Evolutionary conservation across 345 rosid genomes (phyloP).

Genomic region (Mercurialis annua): DNA sequence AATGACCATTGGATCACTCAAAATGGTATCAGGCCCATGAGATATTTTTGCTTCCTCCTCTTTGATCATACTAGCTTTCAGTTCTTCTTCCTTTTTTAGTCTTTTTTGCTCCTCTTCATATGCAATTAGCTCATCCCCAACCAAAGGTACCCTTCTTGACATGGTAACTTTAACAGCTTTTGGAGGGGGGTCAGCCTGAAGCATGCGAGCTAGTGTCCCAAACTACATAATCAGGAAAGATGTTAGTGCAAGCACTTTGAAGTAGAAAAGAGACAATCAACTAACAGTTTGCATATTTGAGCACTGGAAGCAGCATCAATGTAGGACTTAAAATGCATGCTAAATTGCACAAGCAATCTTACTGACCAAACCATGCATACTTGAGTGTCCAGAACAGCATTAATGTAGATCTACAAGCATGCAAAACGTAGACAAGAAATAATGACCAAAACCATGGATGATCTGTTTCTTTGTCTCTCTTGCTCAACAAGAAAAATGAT

Average conservation of each 20-base stretch:
- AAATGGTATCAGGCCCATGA: slow-evolving; percentile 49
- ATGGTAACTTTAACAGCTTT: slow-evolving; percentile 91
- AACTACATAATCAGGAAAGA: slow-evolving; percentile 47
- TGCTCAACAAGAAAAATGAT: not conserved
- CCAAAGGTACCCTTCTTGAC: slow-evolving; percentile 95
- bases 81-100: slow-evolving; percentile 80
- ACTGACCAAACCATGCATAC: not conserved
- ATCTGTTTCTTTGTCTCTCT: not conserved
- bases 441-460: too few relatives aligned
- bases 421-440: too few relatives aligned
- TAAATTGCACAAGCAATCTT: not conserved
- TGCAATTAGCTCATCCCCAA: slow-evolving; percentile 93
- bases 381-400: too few relatives aligned
- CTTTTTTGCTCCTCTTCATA: slow-evolving; percentile 96
- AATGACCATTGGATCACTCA: slow-evolving; percentile 77
- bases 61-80: slow-evolving; percentile 75
- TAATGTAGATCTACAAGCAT: too few relatives aligned
- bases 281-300: not conserved
- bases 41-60: slow-evolving; percentile 78
- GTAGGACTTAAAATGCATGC: not conserved
- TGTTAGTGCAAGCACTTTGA: slow-evolving; percentile 8
- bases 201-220: slow-evolving; percentile 94
- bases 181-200: slow-evolving; percentile 99
- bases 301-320: not conserved
- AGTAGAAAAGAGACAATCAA: slow-evolving; percentile 1